Base-by-base conservation (phyloP, 2,329 filamentous ascomycete genomes). In the Chrysosporium queenslandicum region DNA sequence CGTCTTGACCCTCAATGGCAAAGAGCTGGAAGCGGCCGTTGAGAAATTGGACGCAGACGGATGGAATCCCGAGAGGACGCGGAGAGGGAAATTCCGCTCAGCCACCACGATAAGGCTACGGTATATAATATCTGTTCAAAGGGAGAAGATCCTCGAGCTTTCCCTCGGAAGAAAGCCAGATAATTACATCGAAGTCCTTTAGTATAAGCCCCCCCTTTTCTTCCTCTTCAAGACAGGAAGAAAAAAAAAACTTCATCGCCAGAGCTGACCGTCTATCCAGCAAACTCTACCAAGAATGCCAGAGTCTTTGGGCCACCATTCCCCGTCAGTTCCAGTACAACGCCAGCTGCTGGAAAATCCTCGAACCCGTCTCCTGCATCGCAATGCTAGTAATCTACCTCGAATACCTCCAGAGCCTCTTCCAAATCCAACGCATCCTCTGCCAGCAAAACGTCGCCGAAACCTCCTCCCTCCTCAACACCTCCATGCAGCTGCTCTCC, bases 61-160 rank as follows among this genome's bases (percentile, higher is more conserved):
- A 3, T 63, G 61, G 61, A 52, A 58, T 41, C 53, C 52, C 8
- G 52, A 58, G n/a, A 37, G 12, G 27, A 41, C 29, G 2, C 46
- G 30, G 16, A 32, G 53, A 4, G 52, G 56, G 7, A 41, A 54
- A 18, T 41, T 56, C 21, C 56, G 56, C 36, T 53, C 59, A 20
- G 51, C 56, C 29, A 60, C 58, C 7, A 40, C 58, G 2, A 56
- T 58, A 25, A 54, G 61, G 21, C 41, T 63, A n/a, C 56, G 60
- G 39, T 56, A 59, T 34, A 52, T 56, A 12, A 47, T 60, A 46
- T 57, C 59, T n/a, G 52, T 53, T n/a, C 55, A 58, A 30, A 49
- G 60, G 40, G 60, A 63, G 37, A 58, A 60, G 32, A 58, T 61
- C 7, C 49, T 63, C 20, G 57, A 56, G n/a, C 52, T 63, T 20